Evolutionary conservation across 108 stramenopile genomes (phyloP), one percentile per base, ranked within the genome.

Genomic region (Fragilariopsis cylindrus): DNA sequence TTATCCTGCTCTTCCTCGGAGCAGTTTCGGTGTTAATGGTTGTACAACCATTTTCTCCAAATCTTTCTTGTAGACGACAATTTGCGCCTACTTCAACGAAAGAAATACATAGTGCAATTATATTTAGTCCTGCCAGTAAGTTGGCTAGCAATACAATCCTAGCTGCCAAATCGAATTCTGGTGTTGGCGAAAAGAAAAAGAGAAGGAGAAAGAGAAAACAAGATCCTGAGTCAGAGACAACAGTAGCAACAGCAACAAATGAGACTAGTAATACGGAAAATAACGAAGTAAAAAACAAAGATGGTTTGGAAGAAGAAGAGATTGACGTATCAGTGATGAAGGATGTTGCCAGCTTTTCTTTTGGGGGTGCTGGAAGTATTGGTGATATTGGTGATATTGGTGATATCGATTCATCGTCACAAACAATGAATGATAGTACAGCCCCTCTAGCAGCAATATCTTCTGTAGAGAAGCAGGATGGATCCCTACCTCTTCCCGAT

Each of bases 261-360:
- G 44, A 43, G 16, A 21, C 63, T 21, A 49, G 48, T 48, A 7
- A 48, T n/a, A 18, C 6, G 9, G 67, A 68, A 19, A 18, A 7
- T 5, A n/a, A n/a, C 52, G 49, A 9, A 13, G 3, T 9, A 7
- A 48, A 30, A 68, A 48, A 6, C 47, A 5, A 21, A 15, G 48
- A 68, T 8, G 30, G 3, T 47, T 16, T 8, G 43, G 57, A 41
- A 40, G 55, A 7, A 13, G 72, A 72, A 30, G 65, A 67, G 13
- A 54, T 69, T 48, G 71, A 81, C 55, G 47, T 73, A 49, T 18
- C 71, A 2, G 19, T 55, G n/a, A 68, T 81, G 18, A 56, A 57
- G 62, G 75, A 73, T 48, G 70, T 81, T 12, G 81, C 81, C 18
- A 73, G 54, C 42, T 81, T 81, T 68, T 56, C 75, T 19, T 81